Evolutionary conservation across 495 filamentous ascomycete genomes (phyloP).

Genomic region (Tuber umbilicatum): DNA sequence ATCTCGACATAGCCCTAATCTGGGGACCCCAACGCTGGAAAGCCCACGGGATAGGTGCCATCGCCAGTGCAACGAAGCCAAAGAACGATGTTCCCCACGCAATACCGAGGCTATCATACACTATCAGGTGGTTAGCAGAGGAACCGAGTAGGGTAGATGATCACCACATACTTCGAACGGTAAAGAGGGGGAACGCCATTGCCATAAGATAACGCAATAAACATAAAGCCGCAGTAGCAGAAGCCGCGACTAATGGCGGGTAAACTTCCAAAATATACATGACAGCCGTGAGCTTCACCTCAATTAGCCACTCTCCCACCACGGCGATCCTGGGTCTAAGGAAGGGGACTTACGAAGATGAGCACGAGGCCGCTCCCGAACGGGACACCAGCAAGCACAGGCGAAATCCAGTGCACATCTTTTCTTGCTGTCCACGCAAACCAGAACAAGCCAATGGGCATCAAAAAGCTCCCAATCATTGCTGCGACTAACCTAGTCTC

Average conservation of each 20-base stretch:
- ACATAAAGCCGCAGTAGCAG: conserved; percentile 58
- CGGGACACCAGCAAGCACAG: conserved; percentile 51
- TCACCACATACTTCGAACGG: conserved; percentile 49
- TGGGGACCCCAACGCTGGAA: conserved; percentile 49
- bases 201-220: conserved; percentile 57
- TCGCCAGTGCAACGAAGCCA: conserved; percentile 53
- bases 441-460: conserved; percentile 51
- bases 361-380: conserved; percentile 50
- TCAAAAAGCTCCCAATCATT: conserved; percentile 54
- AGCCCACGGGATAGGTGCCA: conserved; percentile 56
- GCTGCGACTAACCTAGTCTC: conserved; percentile 56
- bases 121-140: conserved; percentile 40
- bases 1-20: conserved; percentile 48
- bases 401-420: conserved; percentile 45
- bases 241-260: conserved; percentile 46
- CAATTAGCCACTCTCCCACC: conserved; percentile 10
- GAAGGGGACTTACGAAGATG: conserved; percentile 31
- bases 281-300: conserved; percentile 35
- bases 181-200: conserved; percentile 61
- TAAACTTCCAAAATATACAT: conserved; percentile 42
- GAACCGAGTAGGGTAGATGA: background rate
- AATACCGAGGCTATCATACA: conserved; percentile 54
- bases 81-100: conserved; percentile 57
- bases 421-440: conserved; percentile 48
- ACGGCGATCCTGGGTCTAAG: background rate